Base-by-base conservation (phyloP, 257 asterid genomes). In the Petunia axillaris region DNA sequence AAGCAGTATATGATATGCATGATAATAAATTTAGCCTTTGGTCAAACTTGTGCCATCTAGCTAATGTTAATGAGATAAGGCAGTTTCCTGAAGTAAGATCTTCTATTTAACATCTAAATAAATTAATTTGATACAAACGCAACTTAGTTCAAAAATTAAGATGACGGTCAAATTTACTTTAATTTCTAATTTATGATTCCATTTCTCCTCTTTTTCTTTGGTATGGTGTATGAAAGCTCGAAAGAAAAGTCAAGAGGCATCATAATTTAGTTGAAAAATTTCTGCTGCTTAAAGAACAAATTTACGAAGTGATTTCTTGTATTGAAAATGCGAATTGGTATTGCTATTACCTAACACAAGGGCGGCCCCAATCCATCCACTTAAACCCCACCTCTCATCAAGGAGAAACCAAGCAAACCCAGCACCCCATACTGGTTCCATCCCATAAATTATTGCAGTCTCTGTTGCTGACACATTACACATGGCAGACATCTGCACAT, bases 361-460 rank as follows among this genome's bases (percentile, higher is more conserved):
- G 64, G 91, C 91, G 68, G 96, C 94, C 14, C 96, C 96, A 4
- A 91, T 87, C 96, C 96, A 91, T 60, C 95, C 97, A 36, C 85
- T 86, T 40, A 85, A 7, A 25, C 89, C 92, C 97, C 97, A 91
- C 79, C 97, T 90, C 84, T 93, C 97, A 8, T 93, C 97, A 1
- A 91, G 87, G 16, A 93, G 90, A 86, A 93, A 87, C 94, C 95
- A 93, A 6, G 93, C 97, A 67, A 93, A 93, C 58, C 88, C 92
- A 15, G 95, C 97, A 39, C 97, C 97, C 97, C 97, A 90, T 1
- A 93, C 64, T 11, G 97, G 97, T 85, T 91, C 97, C 84, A 90
- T 55, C 66, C 97, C 97, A 11, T 90, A 91, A 15, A 93, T 88
- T 13, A 89, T 82, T 11, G 93, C 95, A 2, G 97, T 90, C 85